phyloP scores from a whole-genome alignment of 2,329 filamentous ascomycete species.

The Aspergillus fumigatus region DNA sequence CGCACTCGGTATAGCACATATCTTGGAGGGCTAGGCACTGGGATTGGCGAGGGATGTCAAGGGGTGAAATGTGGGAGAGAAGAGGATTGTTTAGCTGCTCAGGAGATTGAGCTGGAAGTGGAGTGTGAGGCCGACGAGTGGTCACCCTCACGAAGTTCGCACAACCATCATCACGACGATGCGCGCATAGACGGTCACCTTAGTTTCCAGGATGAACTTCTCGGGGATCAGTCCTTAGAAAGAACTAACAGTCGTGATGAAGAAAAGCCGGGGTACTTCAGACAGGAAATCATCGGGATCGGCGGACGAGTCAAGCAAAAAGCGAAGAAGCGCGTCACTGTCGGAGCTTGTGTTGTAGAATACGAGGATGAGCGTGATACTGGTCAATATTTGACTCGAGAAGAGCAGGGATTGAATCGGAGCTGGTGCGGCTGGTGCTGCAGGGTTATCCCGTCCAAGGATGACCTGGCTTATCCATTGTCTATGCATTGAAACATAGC shows the following conservation, averaged over 20 bases:
- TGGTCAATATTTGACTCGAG: constrained; percentile 63
- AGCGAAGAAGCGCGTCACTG: constrained; percentile 72
- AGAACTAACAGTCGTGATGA: constrained; percentile 26
- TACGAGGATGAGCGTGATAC: constrained; percentile 71
- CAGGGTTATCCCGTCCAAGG: constrained; percentile 62
- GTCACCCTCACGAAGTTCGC: constrained; percentile 21
- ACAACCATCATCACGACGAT: constrained; percentile 13
- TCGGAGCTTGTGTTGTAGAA: constrained; percentile 81
- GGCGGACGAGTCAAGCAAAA: constrained; percentile 85
- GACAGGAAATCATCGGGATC: constrained; percentile 88
- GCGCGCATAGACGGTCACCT: constrained; percentile 7
- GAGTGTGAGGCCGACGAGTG: constrained; percentile 76
- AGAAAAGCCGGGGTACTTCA: constrained; percentile 64
- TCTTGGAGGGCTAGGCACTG: constrained; percentile 75
- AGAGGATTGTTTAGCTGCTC: constrained; percentile 67
- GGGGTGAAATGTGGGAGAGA: constrained; percentile 85
- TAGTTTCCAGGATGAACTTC: constrained; percentile 14
- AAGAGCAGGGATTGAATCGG: constrained; percentile 63
- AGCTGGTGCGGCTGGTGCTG: constrained; percentile 94
- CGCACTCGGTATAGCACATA: constrained; percentile 74
- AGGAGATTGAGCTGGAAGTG: constrained; percentile 75
- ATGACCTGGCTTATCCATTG: constrained; percentile 30
- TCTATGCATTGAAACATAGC: neutral
- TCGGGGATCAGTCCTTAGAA: constrained; percentile 7
- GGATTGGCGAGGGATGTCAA: constrained; percentile 81